phyloP scores from a whole-genome alignment of 1,284 basidiomycete genomes.

The Cutaneotrichosporon spelunceum region DNA sequence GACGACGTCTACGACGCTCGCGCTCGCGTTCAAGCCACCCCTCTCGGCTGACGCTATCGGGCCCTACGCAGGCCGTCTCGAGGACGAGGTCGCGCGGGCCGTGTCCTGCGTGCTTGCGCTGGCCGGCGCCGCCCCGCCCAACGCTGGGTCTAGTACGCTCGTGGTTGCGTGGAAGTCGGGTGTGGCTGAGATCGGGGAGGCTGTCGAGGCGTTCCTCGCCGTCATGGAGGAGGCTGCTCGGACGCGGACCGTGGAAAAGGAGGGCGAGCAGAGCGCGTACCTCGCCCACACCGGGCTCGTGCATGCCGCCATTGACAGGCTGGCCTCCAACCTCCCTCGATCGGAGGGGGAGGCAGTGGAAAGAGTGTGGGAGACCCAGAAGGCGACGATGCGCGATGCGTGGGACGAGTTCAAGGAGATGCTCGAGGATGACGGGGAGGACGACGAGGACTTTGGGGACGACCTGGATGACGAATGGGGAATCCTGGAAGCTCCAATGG shows the following conservation, averaged over 20 bases:
- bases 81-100: constrained; percentile 33
- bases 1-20: constrained; percentile 34
- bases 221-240: constrained; percentile 23
- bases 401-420: constrained; percentile 48
- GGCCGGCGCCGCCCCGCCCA: constrained; percentile 12
- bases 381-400: constrained; percentile 40
- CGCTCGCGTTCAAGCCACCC: constrained; percentile 46
- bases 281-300: constrained; percentile 43
- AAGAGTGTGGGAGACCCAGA: constrained; percentile 35
- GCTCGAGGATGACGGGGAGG: constrained; percentile 32
- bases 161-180: constrained; percentile 39
- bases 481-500: constrained; percentile 34
- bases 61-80: constrained; percentile 36
- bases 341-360: constrained; percentile 32
- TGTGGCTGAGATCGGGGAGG: constrained; percentile 25
- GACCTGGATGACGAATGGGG: constrained; percentile 37
- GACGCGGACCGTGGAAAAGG: constrained; percentile 13
- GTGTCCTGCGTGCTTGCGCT: constrained; percentile 34
- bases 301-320: constrained; percentile 40
- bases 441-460: constrained; percentile 16
- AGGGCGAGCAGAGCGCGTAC: constrained; percentile 30
- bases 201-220: constrained; percentile 28
- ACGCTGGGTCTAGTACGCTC: constrained; percentile 12
- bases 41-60: constrained; percentile 30
- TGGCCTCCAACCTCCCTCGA: constrained; percentile 25